Evolutionary conservation across 768 basidiomycete species (phyloP), one percentile per base, ranked within the genome.

Genomic region (Psilocybe tampanensis): DNA sequence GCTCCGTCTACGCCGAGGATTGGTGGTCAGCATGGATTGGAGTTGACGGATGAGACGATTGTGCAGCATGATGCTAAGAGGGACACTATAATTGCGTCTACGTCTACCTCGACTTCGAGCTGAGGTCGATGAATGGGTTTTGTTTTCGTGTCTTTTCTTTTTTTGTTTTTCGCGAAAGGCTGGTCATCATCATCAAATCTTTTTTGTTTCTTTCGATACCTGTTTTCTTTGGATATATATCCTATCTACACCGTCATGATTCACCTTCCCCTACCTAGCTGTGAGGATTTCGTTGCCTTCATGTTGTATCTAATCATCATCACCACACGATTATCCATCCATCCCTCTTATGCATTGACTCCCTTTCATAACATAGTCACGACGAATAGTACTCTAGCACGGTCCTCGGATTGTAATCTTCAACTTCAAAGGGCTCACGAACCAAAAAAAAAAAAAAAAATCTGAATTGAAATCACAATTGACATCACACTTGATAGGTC

Each of bases 41-140:
- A 69, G 49, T 42, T 52, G 9, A 65, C 65, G 6, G 64, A 66
- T 63, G 57, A 58, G 12, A 66, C 65, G 39, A 47, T 66, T 13
- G 51, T 59, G 12, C 55, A 51, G 15, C 51, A 47, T 17, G 4
- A 13, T 42, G 5, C 23, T 45, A 54, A 42, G 32, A 43, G 45
- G 12, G 24, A 34, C 13, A 58, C 51, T 2, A 47, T 48, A 5
- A n/a, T 47, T 13, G 23, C 51, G 11, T 52, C 51, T 24, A n/a
- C 29, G 15, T 18, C 48, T 4, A 33, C 18, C 8, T 4, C 34
- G 9, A 43, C 39, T 18, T 2, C 17, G n/a, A 18, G 13, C 26
- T 15, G 13, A n/a, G 24, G 26, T 12, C 45, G 29, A 24, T 47
- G 24, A 47, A 29, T 48, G 29, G n/a, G 29, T 15, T 26, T 12